phyloP scores from a whole-genome alignment of 179 eudicot species.

The Spergularia azorica region DNA sequence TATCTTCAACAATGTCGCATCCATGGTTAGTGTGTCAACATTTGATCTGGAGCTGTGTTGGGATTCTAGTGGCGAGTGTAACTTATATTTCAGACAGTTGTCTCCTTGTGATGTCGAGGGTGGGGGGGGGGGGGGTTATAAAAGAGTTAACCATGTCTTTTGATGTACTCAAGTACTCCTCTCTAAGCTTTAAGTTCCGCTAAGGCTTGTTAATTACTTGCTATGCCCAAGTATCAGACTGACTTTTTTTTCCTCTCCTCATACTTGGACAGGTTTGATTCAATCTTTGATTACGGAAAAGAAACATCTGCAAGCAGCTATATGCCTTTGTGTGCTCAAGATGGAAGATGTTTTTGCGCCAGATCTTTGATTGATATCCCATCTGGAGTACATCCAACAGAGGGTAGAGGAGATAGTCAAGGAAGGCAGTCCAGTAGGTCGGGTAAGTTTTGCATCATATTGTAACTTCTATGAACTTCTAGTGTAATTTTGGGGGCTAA shows the following conservation, averaged over 20 bases:
- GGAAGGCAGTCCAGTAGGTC: neutral
- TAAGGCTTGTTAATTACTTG: neutral
- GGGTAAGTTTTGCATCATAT: neutral
- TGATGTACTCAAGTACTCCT: neutral
- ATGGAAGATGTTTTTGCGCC: slow-evolving; percentile 9
- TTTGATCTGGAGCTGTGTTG: too few species aligned
- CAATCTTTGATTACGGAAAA: neutral
- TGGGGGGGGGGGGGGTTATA: too few species aligned
- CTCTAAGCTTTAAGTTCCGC: neutral
- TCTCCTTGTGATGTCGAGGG: too few species aligned
- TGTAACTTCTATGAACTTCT: neutral
- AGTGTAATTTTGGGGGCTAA: neutral
- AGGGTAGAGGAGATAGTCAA: slow-evolving; percentile 4
- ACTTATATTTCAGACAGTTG: too few species aligned
- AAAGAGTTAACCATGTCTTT: neutral
- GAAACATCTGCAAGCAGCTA: slow-evolving; percentile 14
- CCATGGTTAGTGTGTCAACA: too few species aligned
- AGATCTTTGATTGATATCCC: neutral
- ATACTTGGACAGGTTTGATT: slow-evolving; percentile 1
- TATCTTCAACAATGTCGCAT: too few species aligned
- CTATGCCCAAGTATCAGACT: neutral
- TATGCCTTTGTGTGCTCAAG: slow-evolving; percentile 9
- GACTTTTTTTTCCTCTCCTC: neutral
- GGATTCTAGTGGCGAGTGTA: too few species aligned
- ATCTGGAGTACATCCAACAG: slow-evolving; percentile 1